These are phyloP conservation scores for Hymenoscyphus scutula DNA, from an alignment of 2,329 filamentous ascomycete species.

Conservation along the genomic window DNA sequence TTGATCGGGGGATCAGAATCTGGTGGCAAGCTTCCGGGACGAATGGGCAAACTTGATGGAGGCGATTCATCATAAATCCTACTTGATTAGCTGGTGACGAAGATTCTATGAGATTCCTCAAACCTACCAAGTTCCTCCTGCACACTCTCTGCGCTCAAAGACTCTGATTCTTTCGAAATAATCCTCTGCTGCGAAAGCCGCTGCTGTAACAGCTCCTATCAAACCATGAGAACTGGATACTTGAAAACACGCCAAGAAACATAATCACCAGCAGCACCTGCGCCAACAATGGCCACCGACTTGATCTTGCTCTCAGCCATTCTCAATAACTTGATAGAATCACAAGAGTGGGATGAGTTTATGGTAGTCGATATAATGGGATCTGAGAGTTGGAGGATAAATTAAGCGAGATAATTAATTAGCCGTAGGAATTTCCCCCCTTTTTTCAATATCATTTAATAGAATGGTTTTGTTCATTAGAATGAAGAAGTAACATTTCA, in stretches of 20 bases:
- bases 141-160: slow-evolving; percentile 56
- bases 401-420: not conserved
- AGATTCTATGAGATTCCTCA: slow-evolving; percentile 35
- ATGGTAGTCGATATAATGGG: not conserved
- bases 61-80: slow-evolving; percentile 50
- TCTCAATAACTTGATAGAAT: not conserved
- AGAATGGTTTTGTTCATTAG: not conserved
- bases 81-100: slow-evolving; percentile 42
- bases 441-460: not conserved
- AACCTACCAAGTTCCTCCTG: slow-evolving; percentile 58
- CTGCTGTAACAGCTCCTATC: slow-evolving; percentile 47
- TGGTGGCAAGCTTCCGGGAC: slow-evolving; percentile 45
- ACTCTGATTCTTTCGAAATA: slow-evolving; percentile 57
- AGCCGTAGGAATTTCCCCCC: not conserved
- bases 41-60: slow-evolving; percentile 30
- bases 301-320: slow-evolving; percentile 32
- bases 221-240: not conserved
- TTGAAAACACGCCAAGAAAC: slow-evolving; percentile 15
- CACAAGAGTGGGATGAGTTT: too few species aligned
- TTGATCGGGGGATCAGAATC: slow-evolving; percentile 47
- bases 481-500: not conserved
- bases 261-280: slow-evolving; percentile 41
- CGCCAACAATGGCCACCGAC: slow-evolving; percentile 45
- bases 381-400: not conserved
- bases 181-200: slow-evolving; percentile 53